Percentiles rank a stretch among this genome's conserved stretches.
These are phyloP conservation scores for Aurinia saxatilis DNA, from an alignment of 345 rosid genomes.

Conservation along the genomic window DNA sequence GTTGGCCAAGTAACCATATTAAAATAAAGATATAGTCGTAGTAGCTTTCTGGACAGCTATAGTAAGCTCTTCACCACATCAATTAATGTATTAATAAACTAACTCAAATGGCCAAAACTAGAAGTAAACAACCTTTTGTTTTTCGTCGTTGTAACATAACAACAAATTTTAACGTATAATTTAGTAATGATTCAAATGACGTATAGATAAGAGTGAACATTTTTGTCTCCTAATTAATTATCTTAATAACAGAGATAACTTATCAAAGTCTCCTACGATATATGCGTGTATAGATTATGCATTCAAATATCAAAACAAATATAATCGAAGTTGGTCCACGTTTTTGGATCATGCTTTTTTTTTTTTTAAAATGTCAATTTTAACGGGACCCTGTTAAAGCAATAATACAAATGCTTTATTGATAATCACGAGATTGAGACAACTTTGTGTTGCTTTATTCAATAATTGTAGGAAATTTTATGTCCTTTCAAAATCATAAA, in stretches of 20 bases:
- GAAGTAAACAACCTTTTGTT: neutral
- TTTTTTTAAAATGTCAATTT: neutral
- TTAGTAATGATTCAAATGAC: neutral
- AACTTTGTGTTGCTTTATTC: neutral
- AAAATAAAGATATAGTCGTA: conserved; percentile 8
- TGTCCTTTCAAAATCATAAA: neutral
- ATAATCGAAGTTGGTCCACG: conserved; percentile 9
- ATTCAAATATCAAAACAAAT: neutral
- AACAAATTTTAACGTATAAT: neutral
- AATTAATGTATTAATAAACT: neutral
- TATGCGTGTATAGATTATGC: conserved; percentile 3
- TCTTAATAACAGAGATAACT: conserved; percentile 10
- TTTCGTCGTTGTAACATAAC: no score
- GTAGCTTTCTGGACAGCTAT: conserved; percentile 24
- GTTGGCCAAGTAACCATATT: neutral
- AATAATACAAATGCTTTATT: conserved; percentile 16
- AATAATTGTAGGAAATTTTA: neutral
- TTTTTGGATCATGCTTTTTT: neutral
- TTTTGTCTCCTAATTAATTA: neutral
- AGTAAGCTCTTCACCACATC: neutral
- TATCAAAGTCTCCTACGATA: conserved; percentile 12
- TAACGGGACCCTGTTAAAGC: neutral
- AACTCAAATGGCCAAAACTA: conserved; percentile 2
- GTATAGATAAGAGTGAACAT: neutral
- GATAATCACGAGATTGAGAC: conserved; percentile 1